Evolutionary conservation across 805 yeast species (phyloP), one percentile per base, ranked within the genome.

Genomic region (Kluyveromyces nonfermentans): DNA sequence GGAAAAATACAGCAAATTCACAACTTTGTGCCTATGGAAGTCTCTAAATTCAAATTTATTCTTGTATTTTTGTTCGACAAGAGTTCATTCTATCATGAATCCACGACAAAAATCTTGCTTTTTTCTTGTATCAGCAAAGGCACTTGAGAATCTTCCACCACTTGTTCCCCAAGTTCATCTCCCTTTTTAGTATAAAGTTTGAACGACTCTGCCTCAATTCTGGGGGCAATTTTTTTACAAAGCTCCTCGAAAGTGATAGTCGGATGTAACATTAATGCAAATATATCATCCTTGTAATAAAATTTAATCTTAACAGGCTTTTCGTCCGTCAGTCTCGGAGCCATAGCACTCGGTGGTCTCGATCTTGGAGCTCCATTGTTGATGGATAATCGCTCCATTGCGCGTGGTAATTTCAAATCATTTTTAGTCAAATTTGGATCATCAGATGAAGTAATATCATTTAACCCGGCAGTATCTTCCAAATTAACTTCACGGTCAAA

Each of bases 231-330:
- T 55, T 77, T 79, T 22, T 64, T 58, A 49, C 72, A 71, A 46
- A 80, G 56, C 45, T 76, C 82, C 30, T 62, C 66, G 37, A 75
- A 59, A 4, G 74, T 64, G 40, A 74, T 71, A 47, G 65, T 68
- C 12, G 68, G 55, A 28, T 78, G 77, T 33, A 80, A 64, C 47
- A 78, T 62, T 35, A 85, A 69, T 1, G 87, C 93, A 67, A 84
- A 85, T 14, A 85, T 85, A 57, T 85, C 95, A 54, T 83, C 93
- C 46, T 79, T 80, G 55, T 77, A 83, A 59, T 80, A 85, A 55
- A 85, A 82, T 59, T 85, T 85, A 41, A 84, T 75, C 60, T 85
- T 85, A 1, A 57, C 54, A 2, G 64, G 50, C 45, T 61, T 56
- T 18, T 38, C 41, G 18, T 30, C 34, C 10, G 33, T 6, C 43